Evolutionary conservation across 1,139 yeast species (phyloP).

Genomic region (Magnusiomyces suaveolens): DNA sequence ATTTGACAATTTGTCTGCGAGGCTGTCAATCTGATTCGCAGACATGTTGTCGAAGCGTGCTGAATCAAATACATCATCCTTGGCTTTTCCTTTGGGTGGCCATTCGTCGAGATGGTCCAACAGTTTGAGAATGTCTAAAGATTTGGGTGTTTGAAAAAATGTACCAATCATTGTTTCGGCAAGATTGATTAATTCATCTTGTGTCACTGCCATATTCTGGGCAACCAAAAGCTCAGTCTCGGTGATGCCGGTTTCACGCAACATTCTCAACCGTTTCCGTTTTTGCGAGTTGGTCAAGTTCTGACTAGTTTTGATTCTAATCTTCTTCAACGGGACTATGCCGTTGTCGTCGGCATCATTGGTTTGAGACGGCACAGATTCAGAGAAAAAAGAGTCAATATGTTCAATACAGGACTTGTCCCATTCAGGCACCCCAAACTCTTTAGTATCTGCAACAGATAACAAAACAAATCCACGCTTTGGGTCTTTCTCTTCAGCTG

Average conservation of each 20-base stretch:
- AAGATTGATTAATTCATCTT: background rate
- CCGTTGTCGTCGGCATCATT: background rate
- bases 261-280: background rate
- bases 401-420: background rate
- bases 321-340: background rate
- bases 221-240: background rate
- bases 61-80: background rate
- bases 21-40: background rate
- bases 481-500: background rate
- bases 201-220: background rate
- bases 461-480: background rate
- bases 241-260: constrained; percentile 1
- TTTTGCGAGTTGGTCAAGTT: background rate
- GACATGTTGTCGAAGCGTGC: background rate
- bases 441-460: background rate
- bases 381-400: background rate
- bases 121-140: background rate
- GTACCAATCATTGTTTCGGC: background rate
- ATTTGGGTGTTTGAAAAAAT: background rate
- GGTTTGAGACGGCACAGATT: background rate
- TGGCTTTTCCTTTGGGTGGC: background rate
- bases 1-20: background rate
- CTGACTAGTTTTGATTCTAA: background rate
- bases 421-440: background rate
- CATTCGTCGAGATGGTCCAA: background rate